These are phyloP conservation scores for Globisporangium paddicum DNA, from an alignment of 352 stramenopile genomes.

Conservation along the genomic window DNA sequence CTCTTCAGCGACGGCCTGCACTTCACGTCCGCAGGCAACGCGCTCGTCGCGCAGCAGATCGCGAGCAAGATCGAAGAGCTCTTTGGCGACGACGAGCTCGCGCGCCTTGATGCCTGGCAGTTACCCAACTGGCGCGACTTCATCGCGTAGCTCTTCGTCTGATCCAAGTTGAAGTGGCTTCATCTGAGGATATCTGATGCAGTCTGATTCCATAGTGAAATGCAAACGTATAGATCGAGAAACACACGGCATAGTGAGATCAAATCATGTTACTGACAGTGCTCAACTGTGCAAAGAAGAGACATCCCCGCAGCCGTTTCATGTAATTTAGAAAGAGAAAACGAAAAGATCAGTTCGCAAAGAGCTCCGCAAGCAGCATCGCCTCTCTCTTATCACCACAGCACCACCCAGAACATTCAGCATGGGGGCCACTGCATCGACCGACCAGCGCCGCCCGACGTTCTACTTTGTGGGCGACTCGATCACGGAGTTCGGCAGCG, in stretches of 20 bases:
- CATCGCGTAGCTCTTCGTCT: not conserved
- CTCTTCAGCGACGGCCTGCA: slow-evolving; percentile 55
- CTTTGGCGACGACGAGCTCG: slow-evolving; percentile 14
- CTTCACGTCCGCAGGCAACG: slow-evolving; percentile 43
- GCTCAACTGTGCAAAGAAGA: too few relatives aligned
- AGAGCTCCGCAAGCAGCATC: not conserved
- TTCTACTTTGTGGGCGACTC: slow-evolving; percentile 61
- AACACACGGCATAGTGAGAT: too few relatives aligned
- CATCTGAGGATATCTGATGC: too few relatives aligned
- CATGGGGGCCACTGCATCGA: slow-evolving; percentile 5
- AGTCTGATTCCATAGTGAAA: too few relatives aligned
- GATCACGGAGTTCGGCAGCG: slow-evolving; percentile 47
- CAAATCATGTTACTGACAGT: too few relatives aligned
- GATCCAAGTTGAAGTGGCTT: not conserved
- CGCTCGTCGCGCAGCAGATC: slow-evolving; percentile 35
- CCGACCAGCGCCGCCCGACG: slow-evolving; percentile 19
- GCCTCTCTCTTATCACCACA: not conserved
- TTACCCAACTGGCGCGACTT: slow-evolving; percentile 26
- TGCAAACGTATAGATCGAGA: too few relatives aligned
- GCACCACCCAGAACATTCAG: not conserved
- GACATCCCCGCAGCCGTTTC: too few relatives aligned
- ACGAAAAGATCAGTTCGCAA: not conserved
- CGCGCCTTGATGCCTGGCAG: slow-evolving; percentile 31
- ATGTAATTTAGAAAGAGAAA: too few relatives aligned
- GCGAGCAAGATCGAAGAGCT: slow-evolving; percentile 22